These are phyloP conservation scores for Fusarium tuaranense DNA, from an alignment of 2,329 filamentous ascomycete genomes.

Conservation along the genomic window DNA sequence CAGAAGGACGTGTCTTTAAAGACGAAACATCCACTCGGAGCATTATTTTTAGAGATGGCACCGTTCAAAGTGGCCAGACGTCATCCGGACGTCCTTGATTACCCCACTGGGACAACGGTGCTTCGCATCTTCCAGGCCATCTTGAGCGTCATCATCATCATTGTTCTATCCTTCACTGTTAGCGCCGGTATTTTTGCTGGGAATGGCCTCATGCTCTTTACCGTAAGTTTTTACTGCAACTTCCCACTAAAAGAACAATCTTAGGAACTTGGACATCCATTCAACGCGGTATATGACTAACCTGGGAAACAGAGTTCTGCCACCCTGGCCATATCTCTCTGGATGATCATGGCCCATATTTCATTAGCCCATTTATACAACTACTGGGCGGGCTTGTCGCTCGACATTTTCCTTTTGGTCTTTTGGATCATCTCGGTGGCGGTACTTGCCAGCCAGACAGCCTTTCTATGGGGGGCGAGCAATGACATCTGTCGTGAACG, in stretches of 20 bases:
- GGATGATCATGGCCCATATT: constrained; percentile 59
- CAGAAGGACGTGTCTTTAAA: neutral
- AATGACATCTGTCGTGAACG: constrained; percentile 40
- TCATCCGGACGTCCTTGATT: constrained; percentile 51
- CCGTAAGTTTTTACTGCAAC: constrained; percentile 46
- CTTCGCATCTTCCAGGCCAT: constrained; percentile 60
- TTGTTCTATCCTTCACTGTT: constrained; percentile 59
- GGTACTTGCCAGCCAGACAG: constrained; percentile 52
- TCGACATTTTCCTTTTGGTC: constrained; percentile 64
- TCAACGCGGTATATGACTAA: constrained; percentile 1
- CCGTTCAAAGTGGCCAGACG: neutral
- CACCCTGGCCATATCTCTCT: constrained; percentile 59
- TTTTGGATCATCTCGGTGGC: constrained; percentile 64
- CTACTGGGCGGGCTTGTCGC: constrained; percentile 63
- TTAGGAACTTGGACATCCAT: neutral
- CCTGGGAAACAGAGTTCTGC: constrained; percentile 50
- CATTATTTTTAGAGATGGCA: neutral
- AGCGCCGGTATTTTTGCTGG: constrained; percentile 50
- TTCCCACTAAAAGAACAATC: neutral
- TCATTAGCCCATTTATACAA: constrained; percentile 59
- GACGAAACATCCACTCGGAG: neutral
- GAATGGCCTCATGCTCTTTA: constrained; percentile 51
- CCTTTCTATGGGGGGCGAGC: constrained; percentile 36
- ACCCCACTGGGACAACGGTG: constrained; percentile 57
- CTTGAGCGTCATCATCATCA: constrained; percentile 59